Conservation (phyloP, 352 stramenopile genomes). For the Globisporangium paroecandrum region DNA sequence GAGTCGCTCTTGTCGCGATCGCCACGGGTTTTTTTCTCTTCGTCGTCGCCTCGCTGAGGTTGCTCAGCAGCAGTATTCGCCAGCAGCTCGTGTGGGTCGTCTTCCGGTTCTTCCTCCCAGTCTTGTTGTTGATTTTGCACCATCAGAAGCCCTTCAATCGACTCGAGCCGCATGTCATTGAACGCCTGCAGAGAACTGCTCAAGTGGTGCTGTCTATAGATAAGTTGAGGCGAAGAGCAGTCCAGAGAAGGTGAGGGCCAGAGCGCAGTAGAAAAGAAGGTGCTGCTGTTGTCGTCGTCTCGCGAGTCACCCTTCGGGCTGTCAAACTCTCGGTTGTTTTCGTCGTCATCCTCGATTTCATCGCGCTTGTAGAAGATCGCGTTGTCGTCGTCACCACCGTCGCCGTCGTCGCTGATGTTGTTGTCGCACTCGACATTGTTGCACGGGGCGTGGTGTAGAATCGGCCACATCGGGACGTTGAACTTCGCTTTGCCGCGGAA, state of each 20-base stretch:
- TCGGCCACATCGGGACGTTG: slow-evolving; percentile 1
- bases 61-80: neutral
- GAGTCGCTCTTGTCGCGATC: neutral
- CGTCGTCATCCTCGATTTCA: neutral
- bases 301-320: neutral
- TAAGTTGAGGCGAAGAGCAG: neutral
- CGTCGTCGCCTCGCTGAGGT: neutral
- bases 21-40: neutral
- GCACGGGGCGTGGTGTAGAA: slow-evolving; percentile 1
- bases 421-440: neutral
- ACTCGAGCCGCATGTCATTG: slow-evolving; percentile 6
- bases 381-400: neutral
- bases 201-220: neutral
- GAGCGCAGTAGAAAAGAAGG: neutral
- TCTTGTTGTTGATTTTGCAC: neutral
- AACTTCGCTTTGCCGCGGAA: neutral
- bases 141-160: neutral
- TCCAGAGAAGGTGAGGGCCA: neutral
- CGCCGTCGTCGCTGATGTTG: neutral
- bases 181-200: neutral
- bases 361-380: slow-evolving; percentile 9
- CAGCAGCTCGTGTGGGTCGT: slow-evolving; percentile 4
- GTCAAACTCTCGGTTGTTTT: slow-evolving; percentile 15
- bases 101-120: neutral
- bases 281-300: neutral